These are phyloP conservation scores for Escallonia herrerae DNA, from an alignment of 129 eudicot genomes.

Conservation along the genomic window DNA sequence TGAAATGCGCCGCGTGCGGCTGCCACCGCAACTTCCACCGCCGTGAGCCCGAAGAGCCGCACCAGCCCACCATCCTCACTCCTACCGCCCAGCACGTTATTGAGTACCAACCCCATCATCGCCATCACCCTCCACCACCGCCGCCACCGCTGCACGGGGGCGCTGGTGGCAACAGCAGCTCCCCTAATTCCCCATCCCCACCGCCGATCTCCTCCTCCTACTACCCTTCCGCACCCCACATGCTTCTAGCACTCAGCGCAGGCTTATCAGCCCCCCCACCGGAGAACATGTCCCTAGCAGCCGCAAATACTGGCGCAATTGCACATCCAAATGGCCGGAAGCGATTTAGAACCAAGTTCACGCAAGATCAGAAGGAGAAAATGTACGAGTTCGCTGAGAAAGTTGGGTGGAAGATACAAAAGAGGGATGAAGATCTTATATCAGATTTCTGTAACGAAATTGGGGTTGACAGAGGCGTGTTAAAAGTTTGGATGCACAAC, in stretches of 20 bases:
- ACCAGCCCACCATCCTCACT: slow-evolving; percentile 9
- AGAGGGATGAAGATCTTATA: slow-evolving; percentile 49
- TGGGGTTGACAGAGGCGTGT: slow-evolving; percentile 66
- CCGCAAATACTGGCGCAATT: background rate
- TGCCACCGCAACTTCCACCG: slow-evolving; percentile 99
- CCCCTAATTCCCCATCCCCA: slow-evolving; percentile 60
- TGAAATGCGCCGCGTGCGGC: slow-evolving; percentile 90
- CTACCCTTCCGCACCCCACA: slow-evolving; percentile 87
- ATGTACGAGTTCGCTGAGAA: slow-evolving; percentile 69
- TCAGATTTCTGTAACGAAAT: slow-evolving; percentile 46
- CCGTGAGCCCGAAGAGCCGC: slow-evolving; percentile 67
- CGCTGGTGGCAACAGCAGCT: slow-evolving; percentile 26
- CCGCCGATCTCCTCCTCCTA: slow-evolving; percentile 88
- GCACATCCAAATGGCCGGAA: slow-evolving; percentile 36
- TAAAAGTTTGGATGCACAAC: slow-evolving; percentile 92
- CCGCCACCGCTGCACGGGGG: slow-evolving; percentile 18
- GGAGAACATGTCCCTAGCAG: slow-evolving; percentile 14
- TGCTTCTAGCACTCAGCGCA: slow-evolving; percentile 75
- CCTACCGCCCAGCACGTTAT: slow-evolving; percentile 25
- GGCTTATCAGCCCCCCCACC: slow-evolving; percentile 30
- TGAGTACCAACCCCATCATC: slow-evolving; percentile 78
- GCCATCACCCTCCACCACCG: slow-evolving; percentile 72
- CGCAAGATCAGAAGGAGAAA: slow-evolving; percentile 54
- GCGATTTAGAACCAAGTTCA: slow-evolving; percentile 61
- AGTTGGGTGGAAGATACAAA: slow-evolving; percentile 91